Percentiles rank a stretch among this genome's conserved stretches.
These are phyloP conservation scores for Musa itinerans DNA, from an alignment of 176 grass and related monocot genomes.

Conservation along the genomic window DNA sequence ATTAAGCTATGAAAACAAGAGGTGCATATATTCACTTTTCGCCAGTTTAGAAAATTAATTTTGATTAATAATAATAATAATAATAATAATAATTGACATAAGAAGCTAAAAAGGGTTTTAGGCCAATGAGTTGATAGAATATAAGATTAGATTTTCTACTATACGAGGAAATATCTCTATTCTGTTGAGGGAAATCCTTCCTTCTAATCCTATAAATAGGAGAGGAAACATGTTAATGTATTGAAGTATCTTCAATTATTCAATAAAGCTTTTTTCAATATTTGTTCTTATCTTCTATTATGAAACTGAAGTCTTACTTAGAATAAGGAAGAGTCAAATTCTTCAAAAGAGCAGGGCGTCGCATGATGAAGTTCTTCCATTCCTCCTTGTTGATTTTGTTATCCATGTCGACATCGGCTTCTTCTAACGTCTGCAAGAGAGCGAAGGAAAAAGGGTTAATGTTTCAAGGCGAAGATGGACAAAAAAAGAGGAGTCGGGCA, in stretches of 20 bases:
- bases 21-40: too few species aligned
- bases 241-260: too few species aligned
- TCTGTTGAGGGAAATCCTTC: too few species aligned
- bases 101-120: background rate
- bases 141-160: too few species aligned
- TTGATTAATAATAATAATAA: background rate
- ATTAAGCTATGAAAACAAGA: too few species aligned
- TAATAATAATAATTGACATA: too few species aligned
- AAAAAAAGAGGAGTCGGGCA: background rate
- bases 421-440: constrained; percentile 42
- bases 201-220: too few species aligned
- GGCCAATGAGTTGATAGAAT: too few species aligned
- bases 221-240: too few species aligned
- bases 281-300: too few species aligned
- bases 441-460: background rate
- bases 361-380: constrained; percentile 42
- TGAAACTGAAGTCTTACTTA: constrained; percentile 37
- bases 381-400: constrained; percentile 53
- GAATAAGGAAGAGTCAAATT: constrained; percentile 61
- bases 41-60: background rate
- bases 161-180: too few species aligned
- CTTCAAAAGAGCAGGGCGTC: constrained; percentile 50
- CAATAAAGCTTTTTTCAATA: too few species aligned
- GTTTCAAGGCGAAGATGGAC: background rate
- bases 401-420: constrained; percentile 47